Conservation (phyloP, 1,284 basidiomycete genomes). For the Ganoderma meredithae region DNA sequence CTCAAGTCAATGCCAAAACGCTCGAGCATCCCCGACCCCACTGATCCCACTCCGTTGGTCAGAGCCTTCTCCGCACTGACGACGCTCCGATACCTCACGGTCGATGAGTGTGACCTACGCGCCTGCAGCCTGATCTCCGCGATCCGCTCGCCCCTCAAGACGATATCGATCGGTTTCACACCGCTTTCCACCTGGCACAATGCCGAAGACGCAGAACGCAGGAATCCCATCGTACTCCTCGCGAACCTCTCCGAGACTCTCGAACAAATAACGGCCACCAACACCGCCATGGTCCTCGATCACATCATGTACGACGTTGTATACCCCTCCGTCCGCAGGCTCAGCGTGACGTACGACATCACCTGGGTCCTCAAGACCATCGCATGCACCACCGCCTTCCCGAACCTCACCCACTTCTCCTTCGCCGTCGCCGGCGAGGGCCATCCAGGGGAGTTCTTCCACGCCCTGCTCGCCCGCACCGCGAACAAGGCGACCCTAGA, state of each 20-base stretch:
- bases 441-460: background rate
- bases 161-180: conserved; percentile 16
- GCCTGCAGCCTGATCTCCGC: conserved; percentile 9
- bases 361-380: conserved; percentile 18
- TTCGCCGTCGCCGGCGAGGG: background rate
- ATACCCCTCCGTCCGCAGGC: conserved; percentile 20
- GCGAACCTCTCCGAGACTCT: conserved; percentile 18
- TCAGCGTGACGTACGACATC: conserved; percentile 12
- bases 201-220: background rate
- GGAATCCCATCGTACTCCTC: conserved; percentile 25
- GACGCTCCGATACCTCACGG: conserved; percentile 18
- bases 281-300: conserved; percentile 14
- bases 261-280: conserved; percentile 17
- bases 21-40: background rate
- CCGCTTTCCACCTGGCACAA: conserved; percentile 7
- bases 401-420: conserved; percentile 21
- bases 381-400: conserved; percentile 22
- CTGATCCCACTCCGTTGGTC: conserved; percentile 3
- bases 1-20: background rate
- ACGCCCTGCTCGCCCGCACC: background rate
- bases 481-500: background rate
- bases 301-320: conserved; percentile 19
- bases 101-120: conserved; percentile 11
- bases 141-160: conserved; percentile 12
- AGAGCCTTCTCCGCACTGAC: conserved; percentile 8